Percentiles rank a stretch among this genome's conserved stretches.
Conservation (phyloP, 768 basidiomycete genomes). For the Boletus reticulatus region DNA sequence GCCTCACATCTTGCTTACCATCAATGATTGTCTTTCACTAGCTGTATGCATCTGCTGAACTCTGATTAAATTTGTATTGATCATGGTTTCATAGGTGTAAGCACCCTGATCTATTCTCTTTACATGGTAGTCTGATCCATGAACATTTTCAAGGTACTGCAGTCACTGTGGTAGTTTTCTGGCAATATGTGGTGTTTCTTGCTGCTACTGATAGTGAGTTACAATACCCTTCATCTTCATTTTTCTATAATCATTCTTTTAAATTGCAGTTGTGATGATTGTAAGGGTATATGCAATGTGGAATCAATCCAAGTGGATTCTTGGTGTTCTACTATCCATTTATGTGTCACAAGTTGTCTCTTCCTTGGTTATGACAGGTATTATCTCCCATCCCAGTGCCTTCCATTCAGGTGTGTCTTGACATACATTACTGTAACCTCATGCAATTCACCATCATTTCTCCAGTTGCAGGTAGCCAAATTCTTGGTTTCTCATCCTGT, state of each 20-base stretch:
- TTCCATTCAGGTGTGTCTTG: neutral
- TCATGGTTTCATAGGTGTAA: constrained; percentile 1
- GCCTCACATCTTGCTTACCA: too few relatives aligned
- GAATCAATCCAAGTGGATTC: neutral
- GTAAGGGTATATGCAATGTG: neutral
- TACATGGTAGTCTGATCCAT: neutral
- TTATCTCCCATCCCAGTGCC: neutral
- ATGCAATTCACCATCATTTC: too few relatives aligned
- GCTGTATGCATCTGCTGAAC: neutral
- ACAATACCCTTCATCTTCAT: neutral
- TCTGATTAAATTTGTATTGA: too few relatives aligned
- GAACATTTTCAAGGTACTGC: neutral
- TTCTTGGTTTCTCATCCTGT: neutral
- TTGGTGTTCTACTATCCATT: neutral
- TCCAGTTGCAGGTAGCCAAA: neutral
- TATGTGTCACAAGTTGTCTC: neutral
- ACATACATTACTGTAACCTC: too few relatives aligned
- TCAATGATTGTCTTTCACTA: neutral
- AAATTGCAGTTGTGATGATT: neutral
- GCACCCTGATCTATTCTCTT: neutral
- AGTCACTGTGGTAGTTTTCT: neutral
- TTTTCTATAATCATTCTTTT: neutral
- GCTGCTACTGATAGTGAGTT: neutral
- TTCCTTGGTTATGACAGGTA: neutral
- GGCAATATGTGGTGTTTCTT: neutral